Base-by-base conservation (phyloP, 2,329 filamentous ascomycete genomes). In the Alternaria infectoria region DNA sequence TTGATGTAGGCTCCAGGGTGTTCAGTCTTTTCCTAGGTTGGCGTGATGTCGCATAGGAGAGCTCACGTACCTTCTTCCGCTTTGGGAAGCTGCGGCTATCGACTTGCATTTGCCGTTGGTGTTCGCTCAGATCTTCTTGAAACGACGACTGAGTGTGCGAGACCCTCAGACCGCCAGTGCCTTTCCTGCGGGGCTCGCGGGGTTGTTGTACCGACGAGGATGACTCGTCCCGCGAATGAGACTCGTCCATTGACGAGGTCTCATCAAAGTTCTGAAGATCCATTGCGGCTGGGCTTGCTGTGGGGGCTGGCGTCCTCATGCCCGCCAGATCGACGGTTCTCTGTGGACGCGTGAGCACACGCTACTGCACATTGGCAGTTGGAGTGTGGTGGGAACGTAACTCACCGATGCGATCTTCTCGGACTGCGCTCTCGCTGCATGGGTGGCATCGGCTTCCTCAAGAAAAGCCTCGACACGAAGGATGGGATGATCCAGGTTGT, bases 81-180 rank as follows among this genome's bases (percentile, higher is more conserved):
- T 79, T 77, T 1, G 77, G 77, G 43, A 77, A 77, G 28, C 61
- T 78, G 21, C 73, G 64, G 23, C 67, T 68, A 47, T 78, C 76
- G 43, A 72, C 70, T 36, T 76, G 74, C 70, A 79, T 77, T 44
- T 76, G 73, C 6, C 76, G 70, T 54, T 78, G 75, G 54, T 75
- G 70, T 55, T 77, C 75, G 40, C 66, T 77, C 21, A 68, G 61
- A 28, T 77, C 75, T 46, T 77, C 75, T 49, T 70, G 68, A 10
- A 76, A 60, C 5, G 50, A 72, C 10, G 61, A 55, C 26, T 72
- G 69, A 9, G 56, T 66, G 32, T 74, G 74, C 44, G 74, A 69
- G 5, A 77, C 71, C 19, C 74, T 67, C 49, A 77, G 50, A 10
- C 74, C 74, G 19, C 74, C 72, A 9, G 65, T 74, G 6, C 74